Evolutionary conservation across 805 yeast species (phyloP), one percentile per base, ranked within the genome.

Genomic region (Lipomyces spencermartinsiae): DNA sequence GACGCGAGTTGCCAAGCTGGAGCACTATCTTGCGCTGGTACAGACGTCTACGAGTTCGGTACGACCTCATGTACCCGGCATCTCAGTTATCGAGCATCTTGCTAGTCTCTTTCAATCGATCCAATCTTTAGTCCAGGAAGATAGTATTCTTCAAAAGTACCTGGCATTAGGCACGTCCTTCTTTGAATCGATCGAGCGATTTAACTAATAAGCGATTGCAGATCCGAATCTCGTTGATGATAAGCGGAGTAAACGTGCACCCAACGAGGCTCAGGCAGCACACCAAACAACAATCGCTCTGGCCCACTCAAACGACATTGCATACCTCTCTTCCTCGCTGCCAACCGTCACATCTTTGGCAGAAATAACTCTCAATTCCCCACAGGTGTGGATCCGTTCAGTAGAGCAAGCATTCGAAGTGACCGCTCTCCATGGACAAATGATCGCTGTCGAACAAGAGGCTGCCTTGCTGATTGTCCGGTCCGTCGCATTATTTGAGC

Each of bases 401-500:
- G 22, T 53, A 8, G 53, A 34, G 16, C 61, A 58, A 29, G 29
- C 22, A 37, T 10, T 16, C 16, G 34, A 53, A 25, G 34, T 53
- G 14, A 6, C 8, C 6, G 34, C 4, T 6, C 35, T 53, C 22
- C 56, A 25, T 12, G 34, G 12, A 53, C 49, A 46, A 12, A 6
- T 58, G 29, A 5, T 34, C 3, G 25, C 25, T 12, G 35, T 61
- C 35, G 62, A 65, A 8, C 5, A 34, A 10, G 58, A 43, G 4
- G 43, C 62, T 19, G 33, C 62, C 6, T 14, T 33, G 25, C 63
- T 56, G 33, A 7, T 59, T 12, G 29, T 49, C 25, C 67, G 70
- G 12, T 37, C 71, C 1, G 49, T 58, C 49, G 61, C 67, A 14
- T 62, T 68, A 4, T 37, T 62, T 62, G 71, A 69, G 2, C 66